Evolutionary conservation across 352 stramenopile genomes (phyloP).

Genomic region (Stephanocyclus meneghinianus): DNA sequence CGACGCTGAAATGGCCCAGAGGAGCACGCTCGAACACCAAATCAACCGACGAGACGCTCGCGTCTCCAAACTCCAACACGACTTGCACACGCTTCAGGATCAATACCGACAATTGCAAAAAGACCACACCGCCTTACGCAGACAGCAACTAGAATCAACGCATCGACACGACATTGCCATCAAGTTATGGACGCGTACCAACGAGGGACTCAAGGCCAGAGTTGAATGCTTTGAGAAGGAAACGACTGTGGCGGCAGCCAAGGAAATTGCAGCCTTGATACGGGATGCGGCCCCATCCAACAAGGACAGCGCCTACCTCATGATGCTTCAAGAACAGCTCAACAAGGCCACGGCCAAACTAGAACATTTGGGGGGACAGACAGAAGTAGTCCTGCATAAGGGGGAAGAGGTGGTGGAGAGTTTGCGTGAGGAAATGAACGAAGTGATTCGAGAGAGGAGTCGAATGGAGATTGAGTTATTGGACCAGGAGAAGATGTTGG

Average conservation of each 20-base stretch:
- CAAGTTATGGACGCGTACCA: slow-evolving; percentile 43
- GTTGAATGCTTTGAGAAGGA: slow-evolving; percentile 50
- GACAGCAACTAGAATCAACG: slow-evolving; percentile 46
- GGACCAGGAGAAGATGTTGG: slow-evolving; percentile 43
- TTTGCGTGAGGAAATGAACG: slow-evolving; percentile 53
- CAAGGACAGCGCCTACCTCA: slow-evolving; percentile 51
- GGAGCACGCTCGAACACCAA: slow-evolving; percentile 33
- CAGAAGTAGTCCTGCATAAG: slow-evolving; percentile 52
- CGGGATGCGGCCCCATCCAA: slow-evolving; percentile 46
- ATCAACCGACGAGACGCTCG: slow-evolving; percentile 29
- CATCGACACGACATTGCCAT: slow-evolving; percentile 40
- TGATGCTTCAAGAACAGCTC: slow-evolving; percentile 52
- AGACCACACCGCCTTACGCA: slow-evolving; percentile 36
- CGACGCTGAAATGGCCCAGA: background rate
- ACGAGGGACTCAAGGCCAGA: slow-evolving; percentile 37
- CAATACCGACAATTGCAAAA: slow-evolving; percentile 23
- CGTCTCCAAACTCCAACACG: slow-evolving; percentile 36
- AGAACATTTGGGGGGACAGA: slow-evolving; percentile 42
- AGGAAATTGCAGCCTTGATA: slow-evolving; percentile 51
- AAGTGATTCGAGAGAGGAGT: slow-evolving; percentile 51
- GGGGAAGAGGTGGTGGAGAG: slow-evolving; percentile 52
- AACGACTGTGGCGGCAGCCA: slow-evolving; percentile 26
- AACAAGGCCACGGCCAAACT: slow-evolving; percentile 50
- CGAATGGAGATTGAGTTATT: slow-evolving; percentile 55
- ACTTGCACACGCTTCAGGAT: slow-evolving; percentile 25